Percentiles rank a stretch among this genome's conserved stretches.
Conservation (phyloP, 768 basidiomycete species). For the Boletus eberwhitei region DNA sequence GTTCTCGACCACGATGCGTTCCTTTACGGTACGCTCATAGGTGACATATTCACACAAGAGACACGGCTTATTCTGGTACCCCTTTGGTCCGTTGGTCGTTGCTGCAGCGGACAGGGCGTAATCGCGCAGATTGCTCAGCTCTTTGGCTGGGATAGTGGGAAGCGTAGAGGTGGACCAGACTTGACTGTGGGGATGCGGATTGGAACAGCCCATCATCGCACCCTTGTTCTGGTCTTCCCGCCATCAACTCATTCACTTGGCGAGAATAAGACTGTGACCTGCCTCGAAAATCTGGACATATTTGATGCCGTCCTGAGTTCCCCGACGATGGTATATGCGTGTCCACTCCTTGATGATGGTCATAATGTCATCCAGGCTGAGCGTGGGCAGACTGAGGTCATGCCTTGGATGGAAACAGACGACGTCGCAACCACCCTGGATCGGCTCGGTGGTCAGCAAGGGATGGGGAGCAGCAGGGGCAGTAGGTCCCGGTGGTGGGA, state of each 20-base stretch:
- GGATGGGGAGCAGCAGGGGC: slow-evolving; percentile 55
- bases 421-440: slow-evolving; percentile 85
- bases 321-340: slow-evolving; percentile 55
- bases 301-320: slow-evolving; percentile 60
- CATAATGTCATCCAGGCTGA: slow-evolving; percentile 55
- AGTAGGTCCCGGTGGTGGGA: slow-evolving; percentile 57
- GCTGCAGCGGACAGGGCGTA: slow-evolving; percentile 40
- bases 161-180: slow-evolving; percentile 76
- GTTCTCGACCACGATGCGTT: slow-evolving; percentile 68
- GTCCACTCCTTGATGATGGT: slow-evolving; percentile 73
- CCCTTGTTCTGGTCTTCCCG: slow-evolving; percentile 70
- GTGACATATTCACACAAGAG: slow-evolving; percentile 79
- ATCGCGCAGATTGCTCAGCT: slow-evolving; percentile 52
- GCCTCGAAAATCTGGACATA: slow-evolving; percentile 92
- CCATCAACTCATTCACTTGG: background rate
- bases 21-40: slow-evolving; percentile 52
- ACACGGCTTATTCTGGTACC: slow-evolving; percentile 57
- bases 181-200: slow-evolving; percentile 93
- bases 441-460: slow-evolving; percentile 59
- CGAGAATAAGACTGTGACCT: slow-evolving; percentile 1
- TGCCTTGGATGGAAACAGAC: slow-evolving; percentile 84
- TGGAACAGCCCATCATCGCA: slow-evolving; percentile 92
- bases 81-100: slow-evolving; percentile 48
- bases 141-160: slow-evolving; percentile 67
- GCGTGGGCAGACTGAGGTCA: slow-evolving; percentile 75